Percentiles rank a stretch among this genome's conserved stretches.
Conservation (phyloP, 257 asterid genomes). For the Euphrasia confusa region DNA sequence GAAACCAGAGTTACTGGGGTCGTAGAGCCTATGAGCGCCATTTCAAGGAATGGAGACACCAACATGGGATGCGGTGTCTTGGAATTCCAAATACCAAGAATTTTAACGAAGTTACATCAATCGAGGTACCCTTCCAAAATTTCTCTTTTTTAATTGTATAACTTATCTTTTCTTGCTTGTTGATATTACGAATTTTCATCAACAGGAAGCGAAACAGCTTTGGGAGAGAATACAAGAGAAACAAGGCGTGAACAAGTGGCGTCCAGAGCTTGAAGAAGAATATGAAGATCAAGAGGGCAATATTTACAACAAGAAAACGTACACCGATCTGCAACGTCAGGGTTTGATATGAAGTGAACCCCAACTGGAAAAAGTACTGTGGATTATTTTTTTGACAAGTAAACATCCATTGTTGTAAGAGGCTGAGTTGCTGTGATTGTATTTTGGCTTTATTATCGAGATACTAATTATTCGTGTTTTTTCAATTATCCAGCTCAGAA, state of each 20-base stretch:
- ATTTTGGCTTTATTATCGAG: background rate
- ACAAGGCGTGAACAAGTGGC: constrained; percentile 90
- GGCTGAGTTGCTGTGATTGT: background rate
- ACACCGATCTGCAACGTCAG: constrained; percentile 93
- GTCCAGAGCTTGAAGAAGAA: constrained; percentile 98
- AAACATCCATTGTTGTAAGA: background rate
- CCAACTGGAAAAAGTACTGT: background rate
- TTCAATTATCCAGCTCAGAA: too few species aligned
- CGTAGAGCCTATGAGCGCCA: constrained; percentile 99
- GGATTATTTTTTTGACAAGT: background rate
- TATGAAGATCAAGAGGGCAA: constrained; percentile 97
- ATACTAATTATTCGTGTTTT: too few species aligned
- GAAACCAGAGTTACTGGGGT: constrained; percentile 98
- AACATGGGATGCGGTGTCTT: constrained; percentile 98
- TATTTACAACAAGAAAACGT: constrained; percentile 95
- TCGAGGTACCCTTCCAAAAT: constrained; percentile 45
- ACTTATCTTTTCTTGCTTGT: background rate
- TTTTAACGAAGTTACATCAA: constrained; percentile 89
- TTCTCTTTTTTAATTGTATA: background rate
- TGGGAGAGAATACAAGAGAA: constrained; percentile 91
- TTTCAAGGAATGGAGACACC: constrained; percentile 99
- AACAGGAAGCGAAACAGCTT: constrained; percentile 89
- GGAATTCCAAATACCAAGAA: constrained; percentile 96
- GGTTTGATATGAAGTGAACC: constrained; percentile 56
- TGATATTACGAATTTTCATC: constrained; percentile 8